Evolutionary conservation across 2,329 filamentous ascomycete species (phyloP).

Genomic region (Stemphylium vesicarium): DNA sequence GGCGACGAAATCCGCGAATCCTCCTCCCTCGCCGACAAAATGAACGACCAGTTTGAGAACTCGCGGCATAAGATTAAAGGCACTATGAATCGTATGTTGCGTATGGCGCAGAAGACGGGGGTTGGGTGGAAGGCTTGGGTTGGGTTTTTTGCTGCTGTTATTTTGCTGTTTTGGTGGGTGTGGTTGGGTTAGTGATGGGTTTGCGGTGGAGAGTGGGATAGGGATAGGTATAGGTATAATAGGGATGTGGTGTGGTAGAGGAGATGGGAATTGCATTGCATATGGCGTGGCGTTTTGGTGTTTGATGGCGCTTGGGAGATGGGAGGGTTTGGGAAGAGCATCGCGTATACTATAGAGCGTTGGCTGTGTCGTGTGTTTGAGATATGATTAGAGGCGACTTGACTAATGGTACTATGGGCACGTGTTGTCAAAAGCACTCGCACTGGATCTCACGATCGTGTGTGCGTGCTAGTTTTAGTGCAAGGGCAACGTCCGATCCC

Average conservation of each 20-base stretch:
- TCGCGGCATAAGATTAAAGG: conserved; percentile 80
- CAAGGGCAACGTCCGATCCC: no score
- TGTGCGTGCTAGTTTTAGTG: no score
- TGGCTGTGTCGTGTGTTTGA: background rate
- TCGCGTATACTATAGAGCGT: background rate
- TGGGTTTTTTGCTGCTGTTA: conserved; percentile 82
- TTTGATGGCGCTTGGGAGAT: background rate
- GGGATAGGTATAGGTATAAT: no score
- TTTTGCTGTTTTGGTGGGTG: conserved; percentile 86
- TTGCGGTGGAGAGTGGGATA: background rate
- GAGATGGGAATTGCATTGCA: background rate
- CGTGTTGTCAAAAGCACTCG: no score
- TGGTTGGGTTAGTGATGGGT: conserved; percentile 63
- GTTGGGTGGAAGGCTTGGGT: conserved; percentile 96
- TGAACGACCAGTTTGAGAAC: conserved; percentile 93
- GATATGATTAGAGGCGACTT: no score
- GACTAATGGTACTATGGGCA: no score
- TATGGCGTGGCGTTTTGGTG: conserved; percentile 6
- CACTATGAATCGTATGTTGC: conserved; percentile 95
- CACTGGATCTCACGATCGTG: no score
- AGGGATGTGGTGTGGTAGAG: background rate
- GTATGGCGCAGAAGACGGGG: conserved; percentile 95
- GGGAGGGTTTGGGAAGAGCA: no score
- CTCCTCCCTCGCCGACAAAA: conserved; percentile 85
- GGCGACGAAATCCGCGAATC: conserved; percentile 95